Percentiles rank a stretch among this genome's conserved stretches.
Evolutionary conservation across 106 monocot species (phyloP).

Genomic region (Allium sativum): DNA sequence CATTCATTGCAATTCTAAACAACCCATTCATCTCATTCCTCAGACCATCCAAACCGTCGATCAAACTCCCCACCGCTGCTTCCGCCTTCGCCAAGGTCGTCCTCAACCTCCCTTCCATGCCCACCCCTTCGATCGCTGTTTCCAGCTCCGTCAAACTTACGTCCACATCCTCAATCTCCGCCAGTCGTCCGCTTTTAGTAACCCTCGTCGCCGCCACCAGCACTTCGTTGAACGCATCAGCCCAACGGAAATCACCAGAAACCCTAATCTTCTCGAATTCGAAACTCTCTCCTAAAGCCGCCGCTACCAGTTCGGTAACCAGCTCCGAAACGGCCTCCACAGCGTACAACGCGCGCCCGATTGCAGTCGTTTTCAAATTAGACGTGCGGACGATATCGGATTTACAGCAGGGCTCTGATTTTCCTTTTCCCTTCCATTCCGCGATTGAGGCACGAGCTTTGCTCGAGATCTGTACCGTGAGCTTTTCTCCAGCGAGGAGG

Average conservation of each 20-base stretch:
- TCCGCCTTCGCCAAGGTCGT: slow-evolving; percentile 13
- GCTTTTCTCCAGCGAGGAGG: slow-evolving; percentile 19
- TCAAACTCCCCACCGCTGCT: slow-evolving; percentile 29
- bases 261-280: slow-evolving; percentile 3
- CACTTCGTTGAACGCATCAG: slow-evolving; percentile 28
- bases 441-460: slow-evolving; percentile 10
- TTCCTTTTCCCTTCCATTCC: slow-evolving; percentile 9
- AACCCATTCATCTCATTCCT: slow-evolving; percentile 30
- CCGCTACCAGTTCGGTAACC: slow-evolving; percentile 10
- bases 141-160: slow-evolving; percentile 11
- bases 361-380: slow-evolving; percentile 20
- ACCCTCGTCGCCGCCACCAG: slow-evolving; percentile 5
- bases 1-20: slow-evolving; percentile 30
- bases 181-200: slow-evolving; percentile 1
- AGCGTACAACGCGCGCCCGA: slow-evolving; percentile 36
- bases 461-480: slow-evolving; percentile 26
- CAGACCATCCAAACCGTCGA: slow-evolving; percentile 31
- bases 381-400: slow-evolving; percentile 1
- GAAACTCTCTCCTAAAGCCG: slow-evolving; percentile 12
- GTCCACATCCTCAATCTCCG: slow-evolving; percentile 32
- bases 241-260: slow-evolving; percentile 37
- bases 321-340: slow-evolving; percentile 48
- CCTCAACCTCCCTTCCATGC: background rate
- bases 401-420: background rate
- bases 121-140: slow-evolving; percentile 8